These are phyloP conservation scores for Pilatotrama ljubarskyi DNA, from an alignment of 768 basidiomycete species.

Conservation along the genomic window DNA sequence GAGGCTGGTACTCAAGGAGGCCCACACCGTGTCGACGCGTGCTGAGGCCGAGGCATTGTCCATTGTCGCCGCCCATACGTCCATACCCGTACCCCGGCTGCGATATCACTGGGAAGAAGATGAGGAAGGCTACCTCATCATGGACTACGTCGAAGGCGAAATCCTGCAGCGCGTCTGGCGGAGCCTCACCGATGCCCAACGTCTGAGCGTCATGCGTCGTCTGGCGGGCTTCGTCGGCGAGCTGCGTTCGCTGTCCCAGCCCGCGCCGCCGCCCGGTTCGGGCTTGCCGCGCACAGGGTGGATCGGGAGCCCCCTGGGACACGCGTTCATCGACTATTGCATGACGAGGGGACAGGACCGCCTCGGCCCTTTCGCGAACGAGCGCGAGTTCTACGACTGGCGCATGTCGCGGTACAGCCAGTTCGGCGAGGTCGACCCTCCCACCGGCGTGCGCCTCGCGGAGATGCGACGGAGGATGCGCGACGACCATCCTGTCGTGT, in stretches of 20 bases:
- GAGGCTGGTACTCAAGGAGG: neutral
- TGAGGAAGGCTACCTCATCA: constrained; percentile 2
- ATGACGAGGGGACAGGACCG: neutral
- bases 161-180: constrained; percentile 4
- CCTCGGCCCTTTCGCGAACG: constrained; percentile 8
- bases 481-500: constrained; percentile 11
- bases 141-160: constrained; percentile 7
- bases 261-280: neutral
- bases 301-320: neutral
- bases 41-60: constrained; percentile 14
- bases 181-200: neutral
- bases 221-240: constrained; percentile 1
- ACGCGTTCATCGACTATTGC: neutral
- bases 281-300: neutral
- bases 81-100: constrained; percentile 19
- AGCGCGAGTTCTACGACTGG: constrained; percentile 12
- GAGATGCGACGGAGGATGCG: neutral
- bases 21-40: neutral
- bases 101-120: neutral
- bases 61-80: constrained; percentile 14
- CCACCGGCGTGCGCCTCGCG: neutral
- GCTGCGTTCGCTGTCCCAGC: constrained; percentile 8
- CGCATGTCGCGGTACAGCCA: neutral
- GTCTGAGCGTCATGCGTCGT: neutral
- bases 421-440: neutral